Conservation (phyloP, 2,329 filamentous ascomycete genomes). For the Cladosporium sp. region DNA sequence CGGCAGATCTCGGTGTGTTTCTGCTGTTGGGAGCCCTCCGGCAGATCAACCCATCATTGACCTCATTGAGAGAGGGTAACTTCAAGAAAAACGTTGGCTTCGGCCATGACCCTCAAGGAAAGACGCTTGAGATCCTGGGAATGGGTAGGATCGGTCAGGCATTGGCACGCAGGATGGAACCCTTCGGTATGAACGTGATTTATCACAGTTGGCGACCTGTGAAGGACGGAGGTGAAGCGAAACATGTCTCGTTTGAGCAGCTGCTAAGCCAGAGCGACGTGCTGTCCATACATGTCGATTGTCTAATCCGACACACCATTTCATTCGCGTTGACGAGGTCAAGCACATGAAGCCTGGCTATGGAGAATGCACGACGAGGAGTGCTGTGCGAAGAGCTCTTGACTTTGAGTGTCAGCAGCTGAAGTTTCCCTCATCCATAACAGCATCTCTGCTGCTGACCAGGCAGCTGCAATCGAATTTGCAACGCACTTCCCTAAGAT, state of each 20-base stretch:
- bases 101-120: constrained; percentile 50
- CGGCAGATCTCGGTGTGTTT: constrained; percentile 46
- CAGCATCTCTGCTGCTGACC: too few species aligned
- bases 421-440: too few species aligned
- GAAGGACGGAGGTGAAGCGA: constrained; percentile 40
- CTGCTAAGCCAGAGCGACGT: constrained; percentile 51
- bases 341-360: too few species aligned
- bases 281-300: constrained; percentile 36
- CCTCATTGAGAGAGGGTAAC: constrained; percentile 39
- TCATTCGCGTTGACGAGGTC: too few species aligned
- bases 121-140: constrained; percentile 52
- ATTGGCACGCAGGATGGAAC: constrained; percentile 43
- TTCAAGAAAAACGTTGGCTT: constrained; percentile 23
- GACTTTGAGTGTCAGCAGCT: too few species aligned
- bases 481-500: too few species aligned
- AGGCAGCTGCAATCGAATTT: too few species aligned
- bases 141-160: constrained; percentile 57
- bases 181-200: constrained; percentile 53
- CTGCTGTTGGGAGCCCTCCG: constrained; percentile 50
- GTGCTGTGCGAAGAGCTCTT: too few species aligned
- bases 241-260: constrained; percentile 53
- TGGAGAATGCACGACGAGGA: too few species aligned
- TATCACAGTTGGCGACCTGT: constrained; percentile 46
- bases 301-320: too few species aligned
- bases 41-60: constrained; percentile 43